These are phyloP conservation scores for Tolypocladium paradoxum DNA, from an alignment of 2,329 filamentous ascomycete genomes.

Conservation along the genomic window DNA sequence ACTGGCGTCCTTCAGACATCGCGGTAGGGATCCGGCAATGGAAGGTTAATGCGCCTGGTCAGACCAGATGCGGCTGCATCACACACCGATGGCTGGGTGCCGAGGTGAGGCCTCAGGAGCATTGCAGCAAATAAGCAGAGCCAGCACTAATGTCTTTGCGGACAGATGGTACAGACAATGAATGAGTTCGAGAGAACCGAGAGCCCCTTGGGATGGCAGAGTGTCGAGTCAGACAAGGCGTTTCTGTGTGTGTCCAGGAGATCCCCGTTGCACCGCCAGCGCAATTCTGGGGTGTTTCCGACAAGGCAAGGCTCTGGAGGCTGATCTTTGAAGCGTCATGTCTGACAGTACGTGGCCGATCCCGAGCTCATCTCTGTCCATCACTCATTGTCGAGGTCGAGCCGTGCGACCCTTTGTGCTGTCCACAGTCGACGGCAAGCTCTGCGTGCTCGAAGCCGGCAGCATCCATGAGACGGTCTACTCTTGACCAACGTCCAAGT, in stretches of 20 bases:
- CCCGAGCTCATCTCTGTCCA: conserved; percentile 28
- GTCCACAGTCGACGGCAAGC: conserved; percentile 10
- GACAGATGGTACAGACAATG: background rate
- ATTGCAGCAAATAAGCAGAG: conserved; percentile 12
- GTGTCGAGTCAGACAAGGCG: conserved; percentile 21
- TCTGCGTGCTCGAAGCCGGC: conserved; percentile 8
- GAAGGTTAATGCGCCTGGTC: conserved; percentile 48
- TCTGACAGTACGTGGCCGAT: conserved; percentile 39
- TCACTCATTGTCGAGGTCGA: conserved; percentile 5
- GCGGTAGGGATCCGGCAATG: conserved; percentile 31
- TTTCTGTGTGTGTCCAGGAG: conserved; percentile 36
- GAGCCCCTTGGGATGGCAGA: conserved; percentile 28
- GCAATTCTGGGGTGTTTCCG: conserved; percentile 29
- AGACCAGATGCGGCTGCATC: conserved; percentile 33
- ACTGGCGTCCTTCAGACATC: conserved; percentile 38
- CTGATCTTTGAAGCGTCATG: conserved; percentile 20
- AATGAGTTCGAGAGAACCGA: conserved; percentile 27
- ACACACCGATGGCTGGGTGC: conserved; percentile 32
- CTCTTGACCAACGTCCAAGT: conserved; percentile 39
- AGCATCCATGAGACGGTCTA: conserved; percentile 26
- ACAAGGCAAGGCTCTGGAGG: conserved; percentile 26
- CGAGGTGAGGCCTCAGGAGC: conserved; percentile 30
- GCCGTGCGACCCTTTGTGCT: conserved; percentile 9
- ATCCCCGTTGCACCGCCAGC: conserved; percentile 23
- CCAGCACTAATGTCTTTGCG: background rate